phyloP scores from a whole-genome alignment of 176 grass and related monocot species.

The Zoysia japonica region DNA sequence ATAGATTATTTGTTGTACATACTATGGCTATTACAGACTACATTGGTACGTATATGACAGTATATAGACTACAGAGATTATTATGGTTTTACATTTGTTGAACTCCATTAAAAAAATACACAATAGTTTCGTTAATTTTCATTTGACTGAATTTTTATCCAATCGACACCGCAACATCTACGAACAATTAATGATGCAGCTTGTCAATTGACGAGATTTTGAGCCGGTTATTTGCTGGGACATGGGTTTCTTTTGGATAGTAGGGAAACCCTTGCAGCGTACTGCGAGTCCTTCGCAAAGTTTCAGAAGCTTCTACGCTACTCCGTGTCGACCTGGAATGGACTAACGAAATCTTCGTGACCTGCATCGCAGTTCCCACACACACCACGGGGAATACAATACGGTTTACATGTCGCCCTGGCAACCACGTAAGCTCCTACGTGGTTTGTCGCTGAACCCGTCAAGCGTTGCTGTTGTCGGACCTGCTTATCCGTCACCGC shows the following conservation, averaged over 20 bases:
- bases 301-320: too few species aligned
- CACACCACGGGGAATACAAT: not conserved
- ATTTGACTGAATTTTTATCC: too few species aligned
- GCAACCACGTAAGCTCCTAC: slow-evolving; percentile 29
- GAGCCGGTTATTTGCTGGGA: too few species aligned
- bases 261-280: too few species aligned
- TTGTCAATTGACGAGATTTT: too few species aligned
- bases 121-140: too few species aligned
- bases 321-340: not conserved
- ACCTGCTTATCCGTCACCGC: not conserved
- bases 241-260: too few species aligned
- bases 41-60: not conserved
- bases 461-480: not conserved
- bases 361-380: slow-evolving; percentile 15
- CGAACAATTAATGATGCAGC: too few species aligned
- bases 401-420: too few species aligned
- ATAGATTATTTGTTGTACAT: slow-evolving; percentile 49
- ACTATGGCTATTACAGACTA: slow-evolving; percentile 6
- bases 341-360: not conserved
- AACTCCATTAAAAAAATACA: too few species aligned
- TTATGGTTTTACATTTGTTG: not conserved
- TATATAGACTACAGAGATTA: not conserved
- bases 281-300: too few species aligned
- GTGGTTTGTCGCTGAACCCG: not conserved
- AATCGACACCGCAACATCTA: too few species aligned